Evolutionary conservation across 1,284 basidiomycete genomes (phyloP), one percentile per base, ranked within the genome.

Genomic region (Ustilago xerochloae): DNA sequence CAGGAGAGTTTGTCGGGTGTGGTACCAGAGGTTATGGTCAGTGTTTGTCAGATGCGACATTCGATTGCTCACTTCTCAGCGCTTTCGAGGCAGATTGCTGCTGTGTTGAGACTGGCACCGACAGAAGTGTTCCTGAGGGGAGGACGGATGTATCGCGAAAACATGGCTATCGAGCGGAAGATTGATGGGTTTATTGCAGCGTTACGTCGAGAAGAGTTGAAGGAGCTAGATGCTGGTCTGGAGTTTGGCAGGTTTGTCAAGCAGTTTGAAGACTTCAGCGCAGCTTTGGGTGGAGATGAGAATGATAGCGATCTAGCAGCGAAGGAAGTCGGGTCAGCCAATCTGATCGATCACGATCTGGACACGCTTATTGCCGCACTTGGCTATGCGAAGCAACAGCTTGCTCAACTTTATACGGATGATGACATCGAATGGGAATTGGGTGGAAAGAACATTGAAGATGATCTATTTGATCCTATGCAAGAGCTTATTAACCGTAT

Each of bases 101-200:
- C 81, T 6, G 76, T 82, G 38, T 54, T 84, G n/a, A 56, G 63
- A 10, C 65, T 76, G 0, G 80, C 79, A 15, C 65, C 80, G 1
- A 66, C 70, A 13, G 75, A 75, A 36, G 65, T 78, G 13, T 84
- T 83, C 60, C 45, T 83, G 6, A 66, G 69, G 3, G 75, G 92
- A 54, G 96, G 94, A 1, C 89, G 92, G 29, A 88, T 97, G 28
- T 93, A 90, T 75, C 88, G 89, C 8, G 96, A 99, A 70, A 68
- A 77, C 29, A 88, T 97, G 36, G 89, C 89, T 0, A 90, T 97
- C 83, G 96, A 99, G 86, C 92, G 91, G 83, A 89, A 92, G 39
- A 89, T 99, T 55, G 94, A 99, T 80, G 90, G 91, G 85, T 96
- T 96, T 84, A 89, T 98, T 63, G 91, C 92, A 54, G 87, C 91